Evolutionary conservation across 1,284 basidiomycete genomes (phyloP).

Genomic region (Apiotrichum mycotoxinovorans): DNA sequence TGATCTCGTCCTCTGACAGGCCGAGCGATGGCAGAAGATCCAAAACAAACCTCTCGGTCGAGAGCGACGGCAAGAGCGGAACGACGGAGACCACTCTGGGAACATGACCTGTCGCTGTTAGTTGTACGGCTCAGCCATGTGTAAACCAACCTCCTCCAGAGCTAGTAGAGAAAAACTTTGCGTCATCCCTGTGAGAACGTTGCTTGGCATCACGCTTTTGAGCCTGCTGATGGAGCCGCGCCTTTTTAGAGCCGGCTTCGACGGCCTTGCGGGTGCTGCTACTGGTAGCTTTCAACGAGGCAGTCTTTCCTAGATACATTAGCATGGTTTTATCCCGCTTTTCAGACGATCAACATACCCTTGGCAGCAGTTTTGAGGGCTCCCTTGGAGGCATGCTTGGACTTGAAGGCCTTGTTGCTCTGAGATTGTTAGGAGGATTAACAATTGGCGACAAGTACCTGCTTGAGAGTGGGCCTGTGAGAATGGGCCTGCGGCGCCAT

Average conservation of each 20-base stretch:
- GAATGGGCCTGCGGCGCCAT: constrained; percentile 52
- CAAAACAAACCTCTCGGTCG: constrained; percentile 68
- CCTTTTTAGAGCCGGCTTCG: constrained; percentile 39
- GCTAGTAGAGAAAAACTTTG: constrained; percentile 49
- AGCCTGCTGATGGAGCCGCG: constrained; percentile 40
- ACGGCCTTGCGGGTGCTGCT: constrained; percentile 24
- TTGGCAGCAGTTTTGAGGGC: constrained; percentile 75
- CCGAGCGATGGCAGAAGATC: constrained; percentile 66
- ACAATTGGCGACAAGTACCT: constrained; percentile 53
- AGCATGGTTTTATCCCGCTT: background rate
- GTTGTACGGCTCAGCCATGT: background rate
- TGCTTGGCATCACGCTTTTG: constrained; percentile 60
- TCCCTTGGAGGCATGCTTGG: constrained; percentile 77
- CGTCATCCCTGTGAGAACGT: constrained; percentile 56
- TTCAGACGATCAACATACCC: constrained; percentile 54
- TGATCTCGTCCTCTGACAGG: constrained; percentile 55
- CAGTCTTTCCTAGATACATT: constrained; percentile 61
- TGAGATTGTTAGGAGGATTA: constrained; percentile 36
- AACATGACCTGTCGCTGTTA: constrained; percentile 37
- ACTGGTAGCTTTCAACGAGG: constrained; percentile 6
- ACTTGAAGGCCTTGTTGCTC: constrained; percentile 87
- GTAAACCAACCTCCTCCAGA: constrained; percentile 47
- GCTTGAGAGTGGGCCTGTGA: constrained; percentile 79
- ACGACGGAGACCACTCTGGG: constrained; percentile 52
- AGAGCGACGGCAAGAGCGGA: constrained; percentile 47